Evolutionary conservation across 805 yeast species (phyloP).

Genomic region (Ogataea angusta): DNA sequence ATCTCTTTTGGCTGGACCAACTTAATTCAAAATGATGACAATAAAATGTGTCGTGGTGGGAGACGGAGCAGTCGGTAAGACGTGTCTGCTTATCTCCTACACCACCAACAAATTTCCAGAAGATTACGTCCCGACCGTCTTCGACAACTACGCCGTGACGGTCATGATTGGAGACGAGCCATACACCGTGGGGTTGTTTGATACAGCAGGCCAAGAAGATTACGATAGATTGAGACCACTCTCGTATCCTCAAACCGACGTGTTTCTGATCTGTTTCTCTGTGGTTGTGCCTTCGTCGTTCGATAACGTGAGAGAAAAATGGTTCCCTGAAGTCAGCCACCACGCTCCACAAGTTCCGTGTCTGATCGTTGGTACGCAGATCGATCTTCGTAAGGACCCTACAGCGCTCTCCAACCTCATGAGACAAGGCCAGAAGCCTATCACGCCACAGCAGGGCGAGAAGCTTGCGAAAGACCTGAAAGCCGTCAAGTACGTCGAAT

Average conservation of each 20-base stretch:
- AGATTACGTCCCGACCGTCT: slow-evolving; percentile 98
- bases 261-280: slow-evolving; percentile 91
- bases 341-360: slow-evolving; percentile 98
- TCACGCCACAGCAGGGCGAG: slow-evolving; percentile 84
- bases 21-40: slow-evolving; percentile 42
- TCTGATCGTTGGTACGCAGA: slow-evolving; percentile 94
- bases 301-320: slow-evolving; percentile 95
- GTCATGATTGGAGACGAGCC: slow-evolving; percentile 98
- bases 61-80: slow-evolving; percentile 99
- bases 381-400: slow-evolving; percentile 91
- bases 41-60: slow-evolving; percentile 98
- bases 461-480: slow-evolving; percentile 89
- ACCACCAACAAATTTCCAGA: slow-evolving; percentile 97
- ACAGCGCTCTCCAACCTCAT: slow-evolving; percentile 84
- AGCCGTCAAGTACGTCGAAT: slow-evolving; percentile 95
- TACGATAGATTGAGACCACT: slow-evolving; percentile 96
- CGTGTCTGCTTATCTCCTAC: slow-evolving; percentile 91
- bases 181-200: slow-evolving; percentile 93
- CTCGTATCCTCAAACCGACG: slow-evolving; percentile 96
- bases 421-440: slow-evolving; percentile 86
- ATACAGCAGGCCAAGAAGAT: slow-evolving; percentile 99
- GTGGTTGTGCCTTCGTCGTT: slow-evolving; percentile 96
- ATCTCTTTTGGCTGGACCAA: slow-evolving; percentile 13
- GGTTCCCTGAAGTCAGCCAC: slow-evolving; percentile 96
- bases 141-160: slow-evolving; percentile 91